Evolutionary conservation across 495 filamentous ascomycete genomes (phyloP), one percentile per base, ranked within the genome.

Genomic region (Stereocaulon alpinum): DNA sequence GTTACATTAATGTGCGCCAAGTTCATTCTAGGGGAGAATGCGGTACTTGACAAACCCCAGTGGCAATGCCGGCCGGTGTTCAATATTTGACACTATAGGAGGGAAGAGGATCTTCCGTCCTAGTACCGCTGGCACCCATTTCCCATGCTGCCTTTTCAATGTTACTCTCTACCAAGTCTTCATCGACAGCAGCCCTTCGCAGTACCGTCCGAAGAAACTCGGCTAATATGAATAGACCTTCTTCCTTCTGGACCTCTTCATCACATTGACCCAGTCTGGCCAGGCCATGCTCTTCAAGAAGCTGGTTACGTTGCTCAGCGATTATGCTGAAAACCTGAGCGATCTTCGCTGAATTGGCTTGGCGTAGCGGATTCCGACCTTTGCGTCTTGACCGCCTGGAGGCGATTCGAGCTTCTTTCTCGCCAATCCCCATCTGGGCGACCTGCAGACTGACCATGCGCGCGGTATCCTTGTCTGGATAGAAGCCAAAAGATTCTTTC

Each of bases 371-470:
- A 15, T 58, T 49, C 6, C 45, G 43, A 5, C 45, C 27, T 15
- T 58, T 52, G 18, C 62, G 18, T 10, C 61, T 48, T 15, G 63
- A 62, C 55, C 32, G 60, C 58, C 48, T 63, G 24, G 29, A 15
- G 34, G n/a, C 58, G 1, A 66, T 27, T 70, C 68, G 24, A 70
- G 50, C 45, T 34, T 50, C 40, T 22, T 40, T 14, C 51, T 71
- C 45, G 73, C 45, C 55, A 2, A 62, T 45, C 2, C 63, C 64
- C 41, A 79, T 63, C 2, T 75, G 74, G 14, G 77, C 72, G 40
- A 84, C 65, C 64, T 80, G 77, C 20, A 81, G 64, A 18, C 79
- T 67, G 50, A 84, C 72, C 57, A 75, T 71, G 22, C 76, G 78
- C 18, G 72, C 74, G 12, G 79, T 84, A 9, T 66, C 64, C 12